Evolutionary conservation across 2,329 filamentous ascomycete genomes (phyloP).

Genomic region (Aspergillus fischeri): DNA sequence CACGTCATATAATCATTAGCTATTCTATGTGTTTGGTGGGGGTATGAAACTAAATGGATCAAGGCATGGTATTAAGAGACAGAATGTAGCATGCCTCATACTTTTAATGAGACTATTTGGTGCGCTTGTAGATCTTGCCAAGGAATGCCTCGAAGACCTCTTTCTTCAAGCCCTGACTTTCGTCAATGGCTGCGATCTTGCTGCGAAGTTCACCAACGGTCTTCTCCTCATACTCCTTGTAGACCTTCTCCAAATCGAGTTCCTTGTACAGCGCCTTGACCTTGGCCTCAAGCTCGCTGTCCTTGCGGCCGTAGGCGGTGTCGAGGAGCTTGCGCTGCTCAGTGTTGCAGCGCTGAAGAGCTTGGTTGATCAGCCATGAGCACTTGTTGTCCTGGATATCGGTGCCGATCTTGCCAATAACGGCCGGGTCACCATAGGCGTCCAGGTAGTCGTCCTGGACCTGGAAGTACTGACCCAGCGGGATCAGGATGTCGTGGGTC

Average conservation of each 20-base stretch:
- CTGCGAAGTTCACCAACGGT: constrained; percentile 70
- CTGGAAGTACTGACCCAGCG: constrained; percentile 98
- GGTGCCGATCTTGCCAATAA: constrained; percentile 97
- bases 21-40: neutral
- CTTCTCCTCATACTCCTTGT: constrained; percentile 86
- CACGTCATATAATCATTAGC: neutral
- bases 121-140: constrained; percentile 96
- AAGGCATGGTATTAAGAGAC: neutral
- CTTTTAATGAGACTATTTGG: constrained; percentile 60
- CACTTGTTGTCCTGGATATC: constrained; percentile 99
- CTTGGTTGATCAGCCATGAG: constrained; percentile 96
- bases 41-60: neutral
- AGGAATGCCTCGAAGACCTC: constrained; percentile 85
- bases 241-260: constrained; percentile 75
- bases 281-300: constrained; percentile 73
- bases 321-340: constrained; percentile 87
- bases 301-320: constrained; percentile 90
- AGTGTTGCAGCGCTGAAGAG: constrained; percentile 70
- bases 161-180: constrained; percentile 85
- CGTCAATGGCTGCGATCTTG: constrained; percentile 76
- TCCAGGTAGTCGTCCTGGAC: constrained; percentile 98
- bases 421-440: constrained; percentile 87
- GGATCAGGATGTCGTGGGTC: constrained; percentile 87
- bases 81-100: neutral
- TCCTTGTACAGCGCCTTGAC: constrained; percentile 89